Evolutionary conservation across 1,284 basidiomycete genomes (phyloP), one percentile per base, ranked within the genome.

Genomic region (Somion occarium): DNA sequence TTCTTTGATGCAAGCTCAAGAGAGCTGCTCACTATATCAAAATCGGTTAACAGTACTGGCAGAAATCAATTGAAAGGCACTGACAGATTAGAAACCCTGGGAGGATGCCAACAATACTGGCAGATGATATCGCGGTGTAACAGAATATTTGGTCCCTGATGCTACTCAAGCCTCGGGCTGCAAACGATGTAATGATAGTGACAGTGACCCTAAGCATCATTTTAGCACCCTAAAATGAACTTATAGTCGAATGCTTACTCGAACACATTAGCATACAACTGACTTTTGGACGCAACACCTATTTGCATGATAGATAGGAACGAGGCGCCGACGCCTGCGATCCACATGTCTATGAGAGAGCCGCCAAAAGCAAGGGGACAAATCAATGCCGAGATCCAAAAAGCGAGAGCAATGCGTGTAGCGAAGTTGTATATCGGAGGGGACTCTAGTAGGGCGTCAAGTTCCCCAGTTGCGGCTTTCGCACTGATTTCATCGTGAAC

Each of bases 1-100:
- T 93, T 93, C 68, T 91, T 92, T 0, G 90, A 92, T 1, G 91
- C 91, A 47, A 94, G 72, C 65, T 94, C 91, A 52, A 93, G 75
- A 19, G 91, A 91, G 55, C 89, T 91, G 60, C 85, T 89, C 58
- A 92, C 91, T 91, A 61, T 56, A 53, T 44, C 58, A 51, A 61
- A 56, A 30, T 56, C 42, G 41, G 48, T 45, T 2, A 45, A 58
- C 45, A 19, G 65, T 34, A 7, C 15, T 53, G 54, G 53, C 23
- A 18, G 19, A 27, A 20, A 13, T 22, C 37, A 20, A 3, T 2
- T 30, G 34, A 38, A 42, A 22, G 23, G 47, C 46, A 72, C 86
- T 61, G 63, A 91, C 91, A 65, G 56, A 91, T 91, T 44, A 91
- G 76, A 66, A 88, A 91, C 9, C 90, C 90, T 5, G 91, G 89